These are phyloP conservation scores for Penicillium hesseltinei DNA, from an alignment of 2,329 filamentous ascomycete genomes.

Conservation along the genomic window DNA sequence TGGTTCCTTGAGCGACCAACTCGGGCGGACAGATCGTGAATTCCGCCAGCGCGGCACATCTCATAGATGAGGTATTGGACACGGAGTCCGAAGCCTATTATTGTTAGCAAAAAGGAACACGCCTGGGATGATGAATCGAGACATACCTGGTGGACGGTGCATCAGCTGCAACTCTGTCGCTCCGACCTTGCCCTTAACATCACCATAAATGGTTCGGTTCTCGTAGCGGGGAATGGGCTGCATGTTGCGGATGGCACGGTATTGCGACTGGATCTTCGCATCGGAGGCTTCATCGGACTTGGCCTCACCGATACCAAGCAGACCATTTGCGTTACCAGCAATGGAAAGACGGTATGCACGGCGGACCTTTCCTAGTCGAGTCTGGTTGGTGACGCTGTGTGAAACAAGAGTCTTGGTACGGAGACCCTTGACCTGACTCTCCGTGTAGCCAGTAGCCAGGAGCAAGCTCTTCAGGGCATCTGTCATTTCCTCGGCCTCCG, in stretches of 20 bases:
- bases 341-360: conserved; percentile 74
- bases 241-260: conserved; percentile 87
- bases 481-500: conserved; percentile 34
- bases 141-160: conserved; percentile 80
- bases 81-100: conserved; percentile 84
- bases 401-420: conserved; percentile 69
- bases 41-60: conserved; percentile 82
- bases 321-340: conserved; percentile 81
- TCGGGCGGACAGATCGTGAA: conserved; percentile 79
- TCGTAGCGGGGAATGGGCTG: conserved; percentile 89
- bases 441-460: conserved; percentile 56
- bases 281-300: conserved; percentile 74
- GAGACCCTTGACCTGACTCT: conserved; percentile 51
- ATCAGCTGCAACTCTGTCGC: conserved; percentile 82
- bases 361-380: conserved; percentile 88
- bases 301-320: conserved; percentile 84
- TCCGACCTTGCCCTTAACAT: conserved; percentile 78
- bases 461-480: conserved; percentile 51
- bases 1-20: conserved; percentile 87
- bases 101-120: conserved; percentile 9
- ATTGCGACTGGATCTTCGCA: conserved; percentile 68
- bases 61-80: conserved; percentile 91
- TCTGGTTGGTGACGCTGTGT: conserved; percentile 84
- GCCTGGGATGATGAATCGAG: neutral
- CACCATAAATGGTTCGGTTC: conserved; percentile 84